phyloP scores from a whole-genome alignment of 2,329 filamentous ascomycete species.

The Thielaviopsis ethacetica region DNA sequence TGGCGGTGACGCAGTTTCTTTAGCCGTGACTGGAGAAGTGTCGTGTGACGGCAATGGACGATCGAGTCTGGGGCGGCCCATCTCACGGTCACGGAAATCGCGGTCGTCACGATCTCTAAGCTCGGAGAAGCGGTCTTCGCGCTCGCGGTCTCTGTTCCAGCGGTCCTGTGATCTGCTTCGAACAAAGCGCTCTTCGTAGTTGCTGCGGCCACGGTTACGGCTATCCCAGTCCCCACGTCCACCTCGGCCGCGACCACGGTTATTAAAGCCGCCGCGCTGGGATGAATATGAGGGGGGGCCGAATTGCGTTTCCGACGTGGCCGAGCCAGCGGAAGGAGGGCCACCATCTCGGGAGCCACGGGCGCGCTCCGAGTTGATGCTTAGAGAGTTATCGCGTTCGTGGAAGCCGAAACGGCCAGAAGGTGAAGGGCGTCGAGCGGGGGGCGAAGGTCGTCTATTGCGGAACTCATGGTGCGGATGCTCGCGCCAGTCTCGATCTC shows the following conservation, averaged over 20 bases:
- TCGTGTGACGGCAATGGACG: conserved; percentile 33
- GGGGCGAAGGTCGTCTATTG: conserved; percentile 38
- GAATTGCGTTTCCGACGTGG: conserved; percentile 50
- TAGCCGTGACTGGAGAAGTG: conserved; percentile 25
- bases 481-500: conserved; percentile 32
- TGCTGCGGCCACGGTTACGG: conserved; percentile 38
- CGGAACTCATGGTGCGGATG: conserved; percentile 25
- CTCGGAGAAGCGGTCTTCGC: conserved; percentile 28
- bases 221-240: conserved; percentile 26
- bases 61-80: conserved; percentile 34
- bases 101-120: conserved; percentile 27
- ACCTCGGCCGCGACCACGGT: conserved; percentile 34
- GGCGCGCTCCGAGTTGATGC: conserved; percentile 49
- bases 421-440: conserved; percentile 45
- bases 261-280: conserved; percentile 34
- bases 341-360: conserved; percentile 54
- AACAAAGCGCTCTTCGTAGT: conserved; percentile 46
- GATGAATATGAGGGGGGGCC: conserved; percentile 33
- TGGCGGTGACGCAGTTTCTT: conserved; percentile 30
- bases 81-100: conserved; percentile 29
- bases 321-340: conserved; percentile 53
- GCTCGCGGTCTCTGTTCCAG: conserved; percentile 39
- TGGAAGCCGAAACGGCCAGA: conserved; percentile 48
- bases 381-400: conserved; percentile 41
- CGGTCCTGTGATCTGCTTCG: conserved; percentile 51